Conservation (phyloP, 2,329 filamentous ascomycete genomes). For the Blastomyces emzantsi region DNA sequence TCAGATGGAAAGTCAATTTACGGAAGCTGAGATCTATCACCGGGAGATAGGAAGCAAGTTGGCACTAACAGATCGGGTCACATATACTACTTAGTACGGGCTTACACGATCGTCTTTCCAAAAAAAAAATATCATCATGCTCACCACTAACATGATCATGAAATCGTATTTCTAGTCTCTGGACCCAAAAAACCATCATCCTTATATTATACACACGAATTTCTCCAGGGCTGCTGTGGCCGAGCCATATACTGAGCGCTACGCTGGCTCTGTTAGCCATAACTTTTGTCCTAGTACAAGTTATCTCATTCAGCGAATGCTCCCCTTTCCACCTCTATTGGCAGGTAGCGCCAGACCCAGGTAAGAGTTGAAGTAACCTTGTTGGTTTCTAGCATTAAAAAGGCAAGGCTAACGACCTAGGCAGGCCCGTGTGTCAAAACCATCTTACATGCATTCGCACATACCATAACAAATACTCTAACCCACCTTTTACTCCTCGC, state of each 20-base stretch:
- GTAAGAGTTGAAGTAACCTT: slow-evolving; percentile 16
- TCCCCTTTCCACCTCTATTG: slow-evolving; percentile 47
- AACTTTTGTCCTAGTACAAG: slow-evolving; percentile 27
- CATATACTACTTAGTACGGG: slow-evolving; percentile 19
- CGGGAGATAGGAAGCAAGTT: slow-evolving; percentile 20
- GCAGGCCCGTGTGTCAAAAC: slow-evolving; percentile 24
- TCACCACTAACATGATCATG: not conserved
- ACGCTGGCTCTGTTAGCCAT: slow-evolving; percentile 24
- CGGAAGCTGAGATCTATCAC: slow-evolving; percentile 1
- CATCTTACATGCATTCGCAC: slow-evolving; percentile 27
- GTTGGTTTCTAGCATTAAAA: not conserved
- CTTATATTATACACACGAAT: slow-evolving; percentile 21
- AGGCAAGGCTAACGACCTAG: not conserved
- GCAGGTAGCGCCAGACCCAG: slow-evolving; percentile 43
- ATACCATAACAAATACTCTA: slow-evolving; percentile 28
- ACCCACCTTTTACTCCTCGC: slow-evolving; percentile 26
- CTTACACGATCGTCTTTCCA: not conserved
- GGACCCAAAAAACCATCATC: slow-evolving; percentile 21
- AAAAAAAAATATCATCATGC: not conserved
- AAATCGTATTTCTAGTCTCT: slow-evolving; percentile 11
- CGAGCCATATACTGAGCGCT: slow-evolving; percentile 18
- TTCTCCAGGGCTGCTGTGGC: slow-evolving; percentile 17
- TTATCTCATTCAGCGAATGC: slow-evolving; percentile 31
- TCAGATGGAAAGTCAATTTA: not conserved
- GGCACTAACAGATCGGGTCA: slow-evolving; percentile 16